These are phyloP conservation scores for Penicillium sp. DNA, from an alignment of 2,329 filamentous ascomycete genomes.

Conservation along the genomic window DNA sequence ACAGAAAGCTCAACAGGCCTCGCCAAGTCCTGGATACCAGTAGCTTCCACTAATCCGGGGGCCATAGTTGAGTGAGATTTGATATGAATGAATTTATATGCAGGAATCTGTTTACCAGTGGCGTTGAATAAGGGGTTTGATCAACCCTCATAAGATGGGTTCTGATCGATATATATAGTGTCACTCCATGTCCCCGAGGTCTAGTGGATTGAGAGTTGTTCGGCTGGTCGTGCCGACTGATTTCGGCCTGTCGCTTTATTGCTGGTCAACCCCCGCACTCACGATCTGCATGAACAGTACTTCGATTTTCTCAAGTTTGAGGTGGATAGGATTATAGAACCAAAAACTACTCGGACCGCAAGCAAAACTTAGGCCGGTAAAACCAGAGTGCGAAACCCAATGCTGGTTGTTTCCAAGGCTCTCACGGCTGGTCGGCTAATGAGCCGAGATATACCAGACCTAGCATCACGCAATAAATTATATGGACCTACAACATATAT, in stretches of 20 bases:
- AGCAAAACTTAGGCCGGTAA: background rate
- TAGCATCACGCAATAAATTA: background rate
- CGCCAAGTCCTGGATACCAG: background rate
- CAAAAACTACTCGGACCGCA: background rate
- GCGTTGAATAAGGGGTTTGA: background rate
- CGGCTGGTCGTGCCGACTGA: conserved; percentile 15
- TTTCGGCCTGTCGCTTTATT: background rate
- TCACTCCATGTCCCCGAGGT: background rate
- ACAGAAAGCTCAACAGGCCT: conserved; percentile 26
- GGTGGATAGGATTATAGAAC: background rate
- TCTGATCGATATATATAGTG: conserved; percentile 4
- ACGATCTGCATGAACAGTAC: background rate
- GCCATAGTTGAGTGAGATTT: conserved; percentile 5
- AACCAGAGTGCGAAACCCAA: background rate
- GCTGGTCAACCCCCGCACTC: background rate
- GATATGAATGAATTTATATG: background rate
- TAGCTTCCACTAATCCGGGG: conserved; percentile 4
- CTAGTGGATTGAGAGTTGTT: background rate
- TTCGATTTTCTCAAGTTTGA: background rate
- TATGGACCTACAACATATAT: no score
- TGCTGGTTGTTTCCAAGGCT: background rate
- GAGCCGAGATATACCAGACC: background rate
- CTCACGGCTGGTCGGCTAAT: background rate
- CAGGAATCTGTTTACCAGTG: background rate
- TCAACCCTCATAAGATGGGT: background rate